Conservation (phyloP, 495 filamentous ascomycete species). For the Echria macrotheca region DNA sequence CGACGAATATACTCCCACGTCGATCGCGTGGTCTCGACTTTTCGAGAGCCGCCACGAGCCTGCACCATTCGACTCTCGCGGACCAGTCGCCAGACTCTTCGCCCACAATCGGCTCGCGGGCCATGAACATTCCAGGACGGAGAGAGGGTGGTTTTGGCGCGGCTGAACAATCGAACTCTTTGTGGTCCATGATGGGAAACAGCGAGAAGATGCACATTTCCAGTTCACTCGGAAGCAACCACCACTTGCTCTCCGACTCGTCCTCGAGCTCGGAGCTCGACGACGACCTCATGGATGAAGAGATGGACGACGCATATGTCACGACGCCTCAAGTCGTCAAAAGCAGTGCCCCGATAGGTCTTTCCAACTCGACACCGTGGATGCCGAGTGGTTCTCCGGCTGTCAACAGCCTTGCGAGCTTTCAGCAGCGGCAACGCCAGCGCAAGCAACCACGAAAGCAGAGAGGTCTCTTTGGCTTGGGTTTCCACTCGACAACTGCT, state of each 20-base stretch:
- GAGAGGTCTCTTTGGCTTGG: conserved; percentile 31
- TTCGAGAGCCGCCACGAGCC: conserved; percentile 86
- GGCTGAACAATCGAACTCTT: conserved; percentile 34
- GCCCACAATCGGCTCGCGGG: conserved; percentile 72
- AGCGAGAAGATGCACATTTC: conserved; percentile 69
- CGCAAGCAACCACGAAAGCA: conserved; percentile 45
- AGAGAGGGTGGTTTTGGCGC: conserved; percentile 30
- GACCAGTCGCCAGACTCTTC: conserved; percentile 92
- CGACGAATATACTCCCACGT: conserved; percentile 72
- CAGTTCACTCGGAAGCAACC: conserved; percentile 80
- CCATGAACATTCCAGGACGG: conserved; percentile 66
- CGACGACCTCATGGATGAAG: conserved; percentile 73
- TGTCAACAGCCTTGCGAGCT: conserved; percentile 66
- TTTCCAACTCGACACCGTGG: conserved; percentile 46
- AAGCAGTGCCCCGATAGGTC: conserved; percentile 33
- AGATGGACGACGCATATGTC: conserved; percentile 71
- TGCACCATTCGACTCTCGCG: conserved; percentile 92
- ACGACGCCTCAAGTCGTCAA: conserved; percentile 63
- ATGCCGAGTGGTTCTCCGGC: conserved; percentile 55
- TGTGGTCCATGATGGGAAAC: conserved; percentile 46
- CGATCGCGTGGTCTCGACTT: conserved; percentile 86
- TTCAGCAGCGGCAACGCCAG: conserved; percentile 70
- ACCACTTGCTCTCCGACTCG: conserved; percentile 73
- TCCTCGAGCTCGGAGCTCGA: conserved; percentile 72
- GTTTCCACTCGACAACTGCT: conserved; percentile 30